Percentiles rank a stretch among this genome's conserved stretches.
Evolutionary conservation across 148 eudicot species (phyloP).

Genomic region (Vaccinium macrocarpon): DNA sequence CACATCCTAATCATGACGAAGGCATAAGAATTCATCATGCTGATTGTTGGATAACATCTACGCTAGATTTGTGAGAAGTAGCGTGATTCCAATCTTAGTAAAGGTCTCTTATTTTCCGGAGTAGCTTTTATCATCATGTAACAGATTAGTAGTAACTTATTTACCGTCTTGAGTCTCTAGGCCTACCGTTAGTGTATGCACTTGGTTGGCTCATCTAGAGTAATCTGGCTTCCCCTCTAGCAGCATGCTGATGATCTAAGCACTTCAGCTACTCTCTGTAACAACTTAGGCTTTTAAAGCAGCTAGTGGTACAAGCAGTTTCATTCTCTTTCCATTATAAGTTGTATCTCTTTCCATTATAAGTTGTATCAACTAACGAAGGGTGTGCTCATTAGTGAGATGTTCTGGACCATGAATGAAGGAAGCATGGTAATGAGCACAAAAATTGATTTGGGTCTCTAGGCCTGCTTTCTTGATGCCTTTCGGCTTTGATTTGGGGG

Average conservation of each 20-base stretch:
- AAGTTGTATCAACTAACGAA: conserved; percentile 17
- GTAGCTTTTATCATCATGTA: neutral
- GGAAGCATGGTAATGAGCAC: too few relatives aligned
- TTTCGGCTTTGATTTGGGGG: too few relatives aligned
- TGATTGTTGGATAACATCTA: neutral
- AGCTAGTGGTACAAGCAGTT: neutral
- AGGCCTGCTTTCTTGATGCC: too few relatives aligned
- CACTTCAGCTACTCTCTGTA: neutral
- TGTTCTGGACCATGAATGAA: too few relatives aligned
- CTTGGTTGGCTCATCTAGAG: neutral
- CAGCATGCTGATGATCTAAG: neutral
- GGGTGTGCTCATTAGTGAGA: neutral
- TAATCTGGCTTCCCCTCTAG: neutral
- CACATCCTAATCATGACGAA: neutral
- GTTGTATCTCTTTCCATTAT: conserved; percentile 7
- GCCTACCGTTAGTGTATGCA: neutral
- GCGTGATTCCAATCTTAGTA: neutral
- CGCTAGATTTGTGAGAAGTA: neutral
- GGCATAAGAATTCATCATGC: neutral
- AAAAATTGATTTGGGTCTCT: too few relatives aligned
- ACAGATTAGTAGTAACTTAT: neutral
- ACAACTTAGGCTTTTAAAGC: neutral
- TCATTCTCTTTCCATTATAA: neutral
- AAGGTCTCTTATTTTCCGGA: neutral
- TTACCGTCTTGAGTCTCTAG: neutral